Conservation (phyloP, 2,329 filamentous ascomycete genomes). For the Whalleya microplaca region DNA sequence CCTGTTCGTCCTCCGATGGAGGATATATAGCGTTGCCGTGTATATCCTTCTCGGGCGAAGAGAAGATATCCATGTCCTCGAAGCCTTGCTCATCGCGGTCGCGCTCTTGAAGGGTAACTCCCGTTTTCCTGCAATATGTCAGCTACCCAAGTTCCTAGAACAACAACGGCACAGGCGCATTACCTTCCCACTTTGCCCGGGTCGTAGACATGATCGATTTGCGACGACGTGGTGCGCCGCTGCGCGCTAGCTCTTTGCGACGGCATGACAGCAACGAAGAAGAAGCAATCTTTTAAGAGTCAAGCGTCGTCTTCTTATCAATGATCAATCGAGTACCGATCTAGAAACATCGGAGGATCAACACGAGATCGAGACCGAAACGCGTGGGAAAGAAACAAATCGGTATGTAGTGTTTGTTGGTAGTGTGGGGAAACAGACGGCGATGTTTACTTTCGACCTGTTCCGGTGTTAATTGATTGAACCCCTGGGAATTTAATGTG, state of each 20-base stretch:
- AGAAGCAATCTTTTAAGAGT: neutral
- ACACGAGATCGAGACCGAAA: neutral
- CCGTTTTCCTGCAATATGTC: conserved; percentile 73
- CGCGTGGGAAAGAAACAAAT: neutral
- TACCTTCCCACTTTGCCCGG: conserved; percentile 56
- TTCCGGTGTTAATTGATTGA: conserved; percentile 25
- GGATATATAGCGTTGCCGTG: conserved; percentile 33
- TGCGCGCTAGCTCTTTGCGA: conserved; percentile 38
- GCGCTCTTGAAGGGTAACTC: conserved; percentile 79
- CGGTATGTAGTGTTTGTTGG: neutral
- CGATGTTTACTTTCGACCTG: conserved; percentile 19
- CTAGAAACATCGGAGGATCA: neutral
- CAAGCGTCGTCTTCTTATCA: neutral
- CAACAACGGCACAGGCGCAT: neutral
- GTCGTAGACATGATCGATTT: conserved; percentile 53
- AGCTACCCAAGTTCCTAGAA: conserved; percentile 1
- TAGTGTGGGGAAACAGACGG: conserved; percentile 13
- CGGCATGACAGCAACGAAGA: conserved; percentile 38
- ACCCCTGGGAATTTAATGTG: conserved; percentile 14
- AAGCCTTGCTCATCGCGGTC: conserved; percentile 89
- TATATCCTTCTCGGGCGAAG: conserved; percentile 70
- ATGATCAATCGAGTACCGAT: neutral
- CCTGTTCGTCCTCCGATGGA: conserved; percentile 44
- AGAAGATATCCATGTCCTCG: conserved; percentile 87
- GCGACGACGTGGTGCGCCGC: conserved; percentile 43